phyloP scores from a whole-genome alignment of 495 filamentous ascomycete genomes.

The Daldinia concentrica region DNA sequence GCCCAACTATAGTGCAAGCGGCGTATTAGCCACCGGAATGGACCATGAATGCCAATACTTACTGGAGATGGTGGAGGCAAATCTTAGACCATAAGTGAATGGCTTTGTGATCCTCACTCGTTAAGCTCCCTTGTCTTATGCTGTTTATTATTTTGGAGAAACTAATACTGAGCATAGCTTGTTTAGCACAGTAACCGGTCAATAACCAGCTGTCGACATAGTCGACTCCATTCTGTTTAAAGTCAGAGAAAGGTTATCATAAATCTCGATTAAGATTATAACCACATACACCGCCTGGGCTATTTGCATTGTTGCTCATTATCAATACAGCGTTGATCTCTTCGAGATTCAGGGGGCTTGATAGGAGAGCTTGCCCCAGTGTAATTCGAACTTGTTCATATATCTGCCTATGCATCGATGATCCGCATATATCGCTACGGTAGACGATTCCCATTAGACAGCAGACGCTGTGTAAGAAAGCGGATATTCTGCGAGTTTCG shows the following conservation, averaged over 20 bases:
- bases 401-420: conserved; percentile 36
- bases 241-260: conserved; percentile 9
- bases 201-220: conserved; percentile 48
- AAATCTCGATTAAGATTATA: not conserved
- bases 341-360: conserved; percentile 43
- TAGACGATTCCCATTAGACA: conserved; percentile 45
- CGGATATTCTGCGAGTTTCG: conserved; percentile 38
- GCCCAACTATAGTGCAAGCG: conserved; percentile 34
- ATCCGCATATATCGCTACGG: conserved; percentile 43
- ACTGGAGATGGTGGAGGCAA: conserved; percentile 48
- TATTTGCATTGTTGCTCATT: conserved; percentile 48
- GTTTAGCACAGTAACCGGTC: conserved; percentile 46
- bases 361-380: conserved; percentile 42
- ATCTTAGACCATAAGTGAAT: conserved; percentile 47
- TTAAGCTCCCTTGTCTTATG: conserved; percentile 36
- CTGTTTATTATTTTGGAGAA: conserved; percentile 45
- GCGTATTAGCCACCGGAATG: not conserved
- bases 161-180: conserved; percentile 46
- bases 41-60: conserved; percentile 3
- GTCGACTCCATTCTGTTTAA: conserved; percentile 40
- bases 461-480: conserved; percentile 45
- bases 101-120: conserved; percentile 36
- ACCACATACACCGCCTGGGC: conserved; percentile 39
- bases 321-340: conserved; percentile 47
- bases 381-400: conserved; percentile 44